A percentile compares a stretch with the other conserved stretches of the same genome.
phyloP scores from a whole-genome alignment of 2,329 filamentous ascomycete species.

The Colletotrichum coccodes region DNA sequence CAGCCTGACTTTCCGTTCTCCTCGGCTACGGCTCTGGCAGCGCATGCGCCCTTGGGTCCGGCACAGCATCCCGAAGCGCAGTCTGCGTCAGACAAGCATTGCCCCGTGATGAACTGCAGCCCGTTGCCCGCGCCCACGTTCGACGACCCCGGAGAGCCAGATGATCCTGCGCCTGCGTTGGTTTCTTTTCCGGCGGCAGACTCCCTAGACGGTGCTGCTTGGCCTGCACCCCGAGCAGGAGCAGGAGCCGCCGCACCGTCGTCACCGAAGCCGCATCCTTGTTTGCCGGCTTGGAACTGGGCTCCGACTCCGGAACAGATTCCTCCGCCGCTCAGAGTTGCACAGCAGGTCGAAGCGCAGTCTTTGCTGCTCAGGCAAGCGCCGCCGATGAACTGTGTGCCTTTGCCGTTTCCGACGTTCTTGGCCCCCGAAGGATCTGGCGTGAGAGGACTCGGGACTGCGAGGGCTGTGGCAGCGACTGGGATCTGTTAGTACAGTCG shows the following conservation, averaged over 20 bases:
- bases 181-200: background rate
- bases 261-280: conserved; percentile 39
- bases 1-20: conserved; percentile 47
- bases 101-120: conserved; percentile 46
- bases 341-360: conserved; percentile 40
- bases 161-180: background rate
- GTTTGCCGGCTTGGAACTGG: conserved; percentile 41
- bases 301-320: conserved; percentile 40
- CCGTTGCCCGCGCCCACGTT: conserved; percentile 44
- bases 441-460: conserved; percentile 35
- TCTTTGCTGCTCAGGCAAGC: conserved; percentile 40
- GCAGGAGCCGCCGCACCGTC: background rate
- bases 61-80: conserved; percentile 46
- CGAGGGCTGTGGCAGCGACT: conserved; percentile 35
- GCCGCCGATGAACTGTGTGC: conserved; percentile 43
- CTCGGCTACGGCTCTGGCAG: conserved; percentile 42
- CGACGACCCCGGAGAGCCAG: conserved; percentile 18
- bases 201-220: conserved; percentile 7
- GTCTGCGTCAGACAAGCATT: conserved; percentile 43
- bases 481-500: background rate
- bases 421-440: conserved; percentile 41
- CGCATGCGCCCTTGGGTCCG: conserved; percentile 45
- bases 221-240: background rate
- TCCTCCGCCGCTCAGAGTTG: conserved; percentile 38
- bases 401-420: conserved; percentile 40